Base-by-base conservation (phyloP, 768 basidiomycete species). In the Leccinum olivaceopallidum region DNA sequence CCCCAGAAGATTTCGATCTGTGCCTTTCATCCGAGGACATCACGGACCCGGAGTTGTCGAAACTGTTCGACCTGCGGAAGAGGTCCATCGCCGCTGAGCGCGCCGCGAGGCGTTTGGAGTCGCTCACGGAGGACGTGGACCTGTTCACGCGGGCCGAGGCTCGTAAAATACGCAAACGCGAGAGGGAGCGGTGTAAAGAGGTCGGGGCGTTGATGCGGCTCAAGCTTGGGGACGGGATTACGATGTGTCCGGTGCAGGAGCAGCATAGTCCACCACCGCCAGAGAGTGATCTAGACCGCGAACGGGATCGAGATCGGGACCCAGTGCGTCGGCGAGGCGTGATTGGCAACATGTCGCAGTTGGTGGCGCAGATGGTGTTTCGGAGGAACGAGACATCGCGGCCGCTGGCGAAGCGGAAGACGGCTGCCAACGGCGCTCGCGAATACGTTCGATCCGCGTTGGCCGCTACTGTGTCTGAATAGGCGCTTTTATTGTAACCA, bases 171-270 rank as follows among this genome's bases (percentile, higher is more conserved):
- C 73, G 81, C 62, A 84, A 83, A 70, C 73, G 76, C 54, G 81
- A 83, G 65, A 81, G 81, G 65, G 86, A 85, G 71, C 75, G 80
- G 44, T 77, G 79, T 24, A 79, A 80, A 62, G 87, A 88, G 75
- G 72, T 87, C 12, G 79, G 80, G 9, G 76, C 82, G 36, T 74
- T 88, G 61, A 71, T 88, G 63, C 77, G 83, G 65, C 68, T 87
- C 62, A 88, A 87, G 73, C 66, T 85, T 62, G 75, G 70, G 22
- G 72, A 74, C 51, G 65, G 65, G 52, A 59, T 74, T 18, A 49
- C 60, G 7, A 60, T 60, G 16, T 63, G 59, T 59, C 65, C 68
- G 20, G 12, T 20, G 5, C 69, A 69, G 57, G 69, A 69, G 57
- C 63, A 56, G 53, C 70, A 65, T 26, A 47, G 44, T 47, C 44